phyloP scores from a whole-genome alignment of 306 rosid species.

The Vigna angularis region DNA sequence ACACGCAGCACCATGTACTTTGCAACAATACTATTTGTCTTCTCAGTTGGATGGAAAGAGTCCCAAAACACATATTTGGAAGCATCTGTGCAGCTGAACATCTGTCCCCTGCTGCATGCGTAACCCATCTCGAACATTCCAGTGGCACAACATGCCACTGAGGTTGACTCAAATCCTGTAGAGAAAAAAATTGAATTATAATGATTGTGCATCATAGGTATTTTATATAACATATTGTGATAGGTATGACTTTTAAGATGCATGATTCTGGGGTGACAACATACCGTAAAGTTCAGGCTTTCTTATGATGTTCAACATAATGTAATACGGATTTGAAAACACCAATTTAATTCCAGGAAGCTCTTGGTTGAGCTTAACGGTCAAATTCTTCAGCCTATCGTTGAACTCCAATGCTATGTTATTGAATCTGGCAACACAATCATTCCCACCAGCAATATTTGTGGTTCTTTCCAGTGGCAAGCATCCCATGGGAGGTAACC shows the following conservation, averaged over 20 bases:
- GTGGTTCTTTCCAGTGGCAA: conserved; percentile 85
- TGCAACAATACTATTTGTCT: conserved; percentile 57
- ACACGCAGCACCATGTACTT: conserved; percentile 48
- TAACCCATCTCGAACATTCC: conserved; percentile 94
- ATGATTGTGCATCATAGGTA: neutral
- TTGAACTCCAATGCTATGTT: conserved; percentile 74
- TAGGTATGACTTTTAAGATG: neutral
- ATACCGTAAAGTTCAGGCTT: conserved; percentile 70
- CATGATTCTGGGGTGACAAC: neutral
- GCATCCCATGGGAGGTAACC: conserved; percentile 97
- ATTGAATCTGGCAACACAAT: conserved; percentile 61
- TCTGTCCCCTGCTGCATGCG: conserved; percentile 63
- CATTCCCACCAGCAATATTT: conserved; percentile 57
- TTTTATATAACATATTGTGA: neutral
- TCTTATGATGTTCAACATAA: conserved; percentile 56
- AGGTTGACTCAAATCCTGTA: conserved; percentile 71
- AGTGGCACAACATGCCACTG: conserved; percentile 83
- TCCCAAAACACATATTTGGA: conserved; percentile 72
- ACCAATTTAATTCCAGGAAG: conserved; percentile 68
- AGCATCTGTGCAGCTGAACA: conserved; percentile 80
- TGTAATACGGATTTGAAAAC: conserved; percentile 75
- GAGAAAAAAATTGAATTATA: neutral
- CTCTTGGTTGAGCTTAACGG: conserved; percentile 56
- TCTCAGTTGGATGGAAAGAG: conserved; percentile 63
- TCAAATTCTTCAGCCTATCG: conserved; percentile 59